Evolutionary conservation across 306 rosid species (phyloP).

Genomic region (Dalbergia cultrata): DNA sequence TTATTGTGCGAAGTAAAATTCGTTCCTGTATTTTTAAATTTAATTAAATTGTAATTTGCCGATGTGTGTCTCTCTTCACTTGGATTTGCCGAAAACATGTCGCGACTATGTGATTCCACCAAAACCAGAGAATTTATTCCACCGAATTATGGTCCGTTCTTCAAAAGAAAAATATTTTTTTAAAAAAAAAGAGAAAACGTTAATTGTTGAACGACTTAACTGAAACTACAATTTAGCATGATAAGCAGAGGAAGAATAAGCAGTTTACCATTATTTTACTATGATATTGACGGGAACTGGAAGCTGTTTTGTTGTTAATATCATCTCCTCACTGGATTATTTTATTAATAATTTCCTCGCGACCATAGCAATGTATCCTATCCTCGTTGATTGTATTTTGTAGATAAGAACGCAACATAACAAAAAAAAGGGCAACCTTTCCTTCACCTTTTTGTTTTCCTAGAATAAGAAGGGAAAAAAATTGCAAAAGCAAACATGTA

Average conservation of each 20-base stretch:
- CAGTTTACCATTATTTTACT: background rate
- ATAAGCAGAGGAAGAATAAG: background rate
- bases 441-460: conserved; percentile 16
- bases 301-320: background rate
- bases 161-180: background rate
- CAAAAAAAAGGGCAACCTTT: conserved; percentile 26
- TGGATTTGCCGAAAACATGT: background rate
- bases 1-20: background rate
- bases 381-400: background rate
- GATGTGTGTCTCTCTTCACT: background rate
- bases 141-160: background rate
- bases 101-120: conserved; percentile 22
- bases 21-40: background rate
- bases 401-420: conserved; percentile 15
- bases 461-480: background rate
- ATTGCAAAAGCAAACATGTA: conserved; percentile 20
- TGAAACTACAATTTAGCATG: background rate
- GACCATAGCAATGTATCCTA: background rate
- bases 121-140: background rate
- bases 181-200: no score
- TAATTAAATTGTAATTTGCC: conserved; percentile 1
- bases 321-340: background rate
- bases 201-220: background rate
- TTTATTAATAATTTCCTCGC: background rate
- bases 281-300: conserved; percentile 8